Percentiles rank a stretch among this genome's conserved stretches.
phyloP scores from a whole-genome alignment of 768 basidiomycete genomes.

The Mrakia hoshinonis region DNA sequence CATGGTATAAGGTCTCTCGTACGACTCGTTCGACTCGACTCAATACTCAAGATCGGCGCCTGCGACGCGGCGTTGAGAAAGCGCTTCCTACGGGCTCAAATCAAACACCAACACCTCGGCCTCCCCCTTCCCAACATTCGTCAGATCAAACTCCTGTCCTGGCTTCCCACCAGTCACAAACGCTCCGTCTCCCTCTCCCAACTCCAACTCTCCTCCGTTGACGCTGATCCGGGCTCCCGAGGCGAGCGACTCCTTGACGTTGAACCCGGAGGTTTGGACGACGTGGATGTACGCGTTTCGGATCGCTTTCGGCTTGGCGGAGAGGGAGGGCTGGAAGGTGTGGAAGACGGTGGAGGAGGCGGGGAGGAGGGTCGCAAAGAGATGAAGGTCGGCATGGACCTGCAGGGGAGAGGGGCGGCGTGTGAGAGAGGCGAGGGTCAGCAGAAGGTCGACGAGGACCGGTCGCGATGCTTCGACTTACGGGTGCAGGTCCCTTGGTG shows the following conservation, averaged over 20 bases:
- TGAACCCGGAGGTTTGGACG: constrained; percentile 74
- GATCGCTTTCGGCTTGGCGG: constrained; percentile 24
- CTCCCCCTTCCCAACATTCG: constrained; percentile 55
- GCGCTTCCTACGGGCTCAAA: constrained; percentile 8
- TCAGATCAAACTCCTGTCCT: constrained; percentile 43
- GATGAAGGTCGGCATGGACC: constrained; percentile 44
- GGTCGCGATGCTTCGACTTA: constrained; percentile 28
- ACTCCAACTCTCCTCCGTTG: constrained; percentile 46
- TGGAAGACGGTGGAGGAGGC: constrained; percentile 51
- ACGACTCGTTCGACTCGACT: no score
- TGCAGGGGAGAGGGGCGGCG: constrained; percentile 1
- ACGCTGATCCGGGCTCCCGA: constrained; percentile 56
- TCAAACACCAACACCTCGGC: constrained; percentile 51
- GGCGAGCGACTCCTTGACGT: constrained; percentile 41
- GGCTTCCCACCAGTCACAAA: constrained; percentile 53
- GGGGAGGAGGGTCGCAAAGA: constrained; percentile 69
- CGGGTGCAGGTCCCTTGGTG: constrained; percentile 69
- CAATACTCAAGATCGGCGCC: no score
- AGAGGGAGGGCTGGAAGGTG: constrained; percentile 42
- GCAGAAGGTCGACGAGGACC: background rate
- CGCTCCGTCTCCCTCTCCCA: constrained; percentile 81
- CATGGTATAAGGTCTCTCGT: no score
- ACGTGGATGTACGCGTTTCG: constrained; percentile 74
- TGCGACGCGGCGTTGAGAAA: no score
- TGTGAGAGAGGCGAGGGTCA: background rate